Evolutionary conservation across 176 grass and related monocot genomes (phyloP).

Genomic region (Musa troglodytarum): DNA sequence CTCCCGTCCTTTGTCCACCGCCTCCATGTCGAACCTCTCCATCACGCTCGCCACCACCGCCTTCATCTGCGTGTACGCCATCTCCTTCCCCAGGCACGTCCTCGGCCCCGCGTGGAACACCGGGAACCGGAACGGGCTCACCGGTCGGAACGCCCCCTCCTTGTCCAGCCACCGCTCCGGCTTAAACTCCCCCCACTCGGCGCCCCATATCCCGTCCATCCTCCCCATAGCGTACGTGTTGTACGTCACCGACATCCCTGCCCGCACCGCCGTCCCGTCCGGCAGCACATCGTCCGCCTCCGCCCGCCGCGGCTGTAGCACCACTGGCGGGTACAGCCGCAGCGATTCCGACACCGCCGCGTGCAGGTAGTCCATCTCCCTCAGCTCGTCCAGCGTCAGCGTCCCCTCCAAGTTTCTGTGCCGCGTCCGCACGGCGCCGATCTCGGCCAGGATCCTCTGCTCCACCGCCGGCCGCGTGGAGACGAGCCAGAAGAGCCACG

Average conservation of each 20-base stretch:
- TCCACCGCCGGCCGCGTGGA: not conserved
- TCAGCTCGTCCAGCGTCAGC: not conserved
- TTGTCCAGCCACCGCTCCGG: not conserved
- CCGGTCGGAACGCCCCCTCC: not conserved
- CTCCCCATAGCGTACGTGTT: not conserved
- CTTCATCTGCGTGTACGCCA: conserved; percentile 3
- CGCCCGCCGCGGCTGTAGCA: not conserved
- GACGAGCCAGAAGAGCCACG: not conserved
- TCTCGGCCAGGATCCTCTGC: not conserved
- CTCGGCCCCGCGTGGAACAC: not conserved
- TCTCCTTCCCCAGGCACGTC: not conserved
- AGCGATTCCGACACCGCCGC: not conserved
- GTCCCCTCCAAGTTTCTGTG: not conserved
- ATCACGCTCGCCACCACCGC: not conserved
- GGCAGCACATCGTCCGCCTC: not conserved
- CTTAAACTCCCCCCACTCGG: not conserved
- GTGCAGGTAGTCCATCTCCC: not conserved
- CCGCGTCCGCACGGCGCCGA: not conserved
- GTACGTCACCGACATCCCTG: not conserved
- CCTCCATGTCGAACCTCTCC: not conserved
- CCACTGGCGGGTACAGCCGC: not conserved
- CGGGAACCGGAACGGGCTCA: not conserved
- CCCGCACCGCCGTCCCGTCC: not conserved
- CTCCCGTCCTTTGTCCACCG: not conserved
- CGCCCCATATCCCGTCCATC: not conserved